Base-by-base conservation (phyloP, 2,329 filamentous ascomycete species). In the Trichoderma atroviride region DNA sequence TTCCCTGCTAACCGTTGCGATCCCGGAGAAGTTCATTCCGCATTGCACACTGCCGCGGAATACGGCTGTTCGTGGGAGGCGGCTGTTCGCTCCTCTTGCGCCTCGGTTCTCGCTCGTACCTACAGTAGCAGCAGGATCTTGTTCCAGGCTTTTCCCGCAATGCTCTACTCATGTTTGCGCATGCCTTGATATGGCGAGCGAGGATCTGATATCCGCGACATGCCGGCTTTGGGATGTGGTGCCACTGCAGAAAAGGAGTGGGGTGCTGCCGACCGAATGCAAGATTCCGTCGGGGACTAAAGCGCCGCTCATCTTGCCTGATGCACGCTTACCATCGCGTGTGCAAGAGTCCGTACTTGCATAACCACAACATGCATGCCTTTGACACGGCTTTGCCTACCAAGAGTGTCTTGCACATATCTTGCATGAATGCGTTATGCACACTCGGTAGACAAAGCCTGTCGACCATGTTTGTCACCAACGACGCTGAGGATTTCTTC, bases 211-310 rank as follows among this genome's bases (percentile, higher is more conserved):
- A 67, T 70, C 40, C 56, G 55, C 60, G 29, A 52, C 60, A 68
- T 70, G 69, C 68, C 63, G 57, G 47, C 37, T 59, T 56, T 62
- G 65, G 29, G 58, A 64, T 68, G 53, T 69, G 59, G 69, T 70
- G 69, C 65, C 66, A 70, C 65, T 70, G 69, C 69, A 70, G 69
- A 70, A 62, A 59, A 60, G 40, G 31, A 50, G 69, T 69, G 69
- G 69, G 65, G 69, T 62, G 37, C 55, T 70, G 69, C 68, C 58
- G 69, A 70, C 69, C 70, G 60, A 71, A 74, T 78, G 76, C 75
- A 77, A 76, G 76, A 78, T 78, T 73, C 74, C 74, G 72, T 71
- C 69, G 71, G 70, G 71, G 72, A 70, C 69, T 70, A 70, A 70
- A 65, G 69, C 69, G 68, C 57, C 69, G 56, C 59, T 43, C 69